phyloP scores from a whole-genome alignment of 106 monocot genomes.

The Xerophyta viscosa region DNA sequence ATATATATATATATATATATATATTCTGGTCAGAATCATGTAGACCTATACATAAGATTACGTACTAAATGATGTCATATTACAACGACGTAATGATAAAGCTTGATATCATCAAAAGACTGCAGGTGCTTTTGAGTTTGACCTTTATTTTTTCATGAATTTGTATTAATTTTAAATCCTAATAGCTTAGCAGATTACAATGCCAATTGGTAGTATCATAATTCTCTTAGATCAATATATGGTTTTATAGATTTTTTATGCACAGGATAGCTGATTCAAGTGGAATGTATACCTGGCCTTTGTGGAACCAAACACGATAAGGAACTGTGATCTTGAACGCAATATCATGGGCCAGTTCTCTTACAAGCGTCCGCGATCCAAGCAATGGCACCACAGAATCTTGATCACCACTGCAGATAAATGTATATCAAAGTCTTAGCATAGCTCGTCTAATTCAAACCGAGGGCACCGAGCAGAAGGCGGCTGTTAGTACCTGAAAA shows the following conservation, averaged over 20 bases:
- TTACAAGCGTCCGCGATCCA: constrained; percentile 69
- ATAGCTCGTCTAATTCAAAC: neutral
- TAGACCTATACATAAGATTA: too few relatives aligned
- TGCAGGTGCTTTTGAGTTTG: too few relatives aligned
- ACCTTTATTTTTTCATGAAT: too few relatives aligned
- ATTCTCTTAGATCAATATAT: neutral
- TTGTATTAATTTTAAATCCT: too few relatives aligned
- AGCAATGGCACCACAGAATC: constrained; percentile 86
- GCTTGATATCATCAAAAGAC: too few relatives aligned
- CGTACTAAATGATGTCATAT: too few relatives aligned
- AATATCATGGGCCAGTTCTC: constrained; percentile 69
- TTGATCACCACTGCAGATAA: constrained; percentile 77
- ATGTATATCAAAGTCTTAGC: neutral
- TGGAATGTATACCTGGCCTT: constrained; percentile 57
- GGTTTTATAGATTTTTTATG: neutral
- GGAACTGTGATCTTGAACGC: constrained; percentile 48
- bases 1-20: too few relatives aligned
- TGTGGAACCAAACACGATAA: constrained; percentile 80
- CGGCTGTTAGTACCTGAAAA: constrained; percentile 48
- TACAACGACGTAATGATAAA: too few relatives aligned
- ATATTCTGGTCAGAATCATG: too few relatives aligned
- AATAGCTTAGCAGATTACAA: too few relatives aligned
- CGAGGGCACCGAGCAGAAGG: neutral
- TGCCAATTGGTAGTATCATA: too few relatives aligned
- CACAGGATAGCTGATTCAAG: neutral